phyloP scores from a whole-genome alignment of 495 filamentous ascomycete genomes.

The Hyaloscypha hepaticicola region DNA sequence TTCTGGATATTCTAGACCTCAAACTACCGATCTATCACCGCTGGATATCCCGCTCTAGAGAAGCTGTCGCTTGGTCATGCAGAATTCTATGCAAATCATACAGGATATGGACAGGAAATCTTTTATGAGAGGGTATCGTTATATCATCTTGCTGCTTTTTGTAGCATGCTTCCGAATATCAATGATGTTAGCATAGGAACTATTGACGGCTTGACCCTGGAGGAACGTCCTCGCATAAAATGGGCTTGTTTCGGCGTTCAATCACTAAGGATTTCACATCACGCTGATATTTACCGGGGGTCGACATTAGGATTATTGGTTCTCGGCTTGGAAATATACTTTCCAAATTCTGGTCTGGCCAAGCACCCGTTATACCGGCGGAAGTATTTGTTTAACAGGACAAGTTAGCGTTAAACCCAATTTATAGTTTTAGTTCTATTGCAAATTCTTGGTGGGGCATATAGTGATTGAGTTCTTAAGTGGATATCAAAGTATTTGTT shows the following conservation, averaged over 20 bases:
- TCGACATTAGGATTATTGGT: too few relatives aligned
- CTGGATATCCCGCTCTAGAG: slow-evolving; percentile 5
- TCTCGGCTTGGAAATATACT: neutral
- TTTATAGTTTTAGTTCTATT: slow-evolving; percentile 5
- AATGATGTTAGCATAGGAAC: slow-evolving; percentile 8
- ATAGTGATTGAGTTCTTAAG: neutral
- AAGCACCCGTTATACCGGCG: slow-evolving; percentile 3
- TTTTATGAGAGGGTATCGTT: slow-evolving; percentile 10
- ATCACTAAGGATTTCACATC: slow-evolving; percentile 8
- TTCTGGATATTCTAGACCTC: slow-evolving; percentile 12
- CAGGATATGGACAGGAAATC: neutral
- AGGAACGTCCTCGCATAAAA: slow-evolving; percentile 6
- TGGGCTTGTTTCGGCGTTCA: slow-evolving; percentile 4
- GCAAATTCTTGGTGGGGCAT: neutral
- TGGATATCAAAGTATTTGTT: neutral
- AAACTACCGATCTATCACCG: slow-evolving; percentile 6
- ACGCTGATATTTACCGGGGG: neutral
- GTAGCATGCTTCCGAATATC: slow-evolving; percentile 10
- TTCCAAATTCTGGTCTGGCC: slow-evolving; percentile 4
- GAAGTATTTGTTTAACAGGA: slow-evolving; percentile 4
- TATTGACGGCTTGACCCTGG: neutral
- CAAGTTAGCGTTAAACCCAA: neutral
- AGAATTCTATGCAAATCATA: slow-evolving; percentile 5
- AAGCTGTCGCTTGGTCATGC: slow-evolving; percentile 6
- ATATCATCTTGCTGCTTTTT: slow-evolving; percentile 12